Percentiles rank a stretch among this genome's conserved stretches.
phyloP scores from a whole-genome alignment of 805 yeast genomes.

The Sugiyamaella floridensis region DNA sequence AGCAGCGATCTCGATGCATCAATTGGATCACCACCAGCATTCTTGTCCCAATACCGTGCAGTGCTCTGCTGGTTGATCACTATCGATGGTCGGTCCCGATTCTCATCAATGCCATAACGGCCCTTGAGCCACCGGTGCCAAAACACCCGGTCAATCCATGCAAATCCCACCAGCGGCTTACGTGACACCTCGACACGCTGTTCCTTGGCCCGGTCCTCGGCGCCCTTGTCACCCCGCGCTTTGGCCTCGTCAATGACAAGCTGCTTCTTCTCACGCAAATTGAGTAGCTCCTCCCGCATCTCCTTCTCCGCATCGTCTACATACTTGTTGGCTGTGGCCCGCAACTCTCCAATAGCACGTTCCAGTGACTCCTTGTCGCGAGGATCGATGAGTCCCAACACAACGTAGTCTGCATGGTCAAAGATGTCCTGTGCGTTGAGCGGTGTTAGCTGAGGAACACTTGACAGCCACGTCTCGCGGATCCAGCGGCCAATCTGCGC shows the following conservation, averaged over 20 bases:
- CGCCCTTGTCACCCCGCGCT: constrained; percentile 27
- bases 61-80: constrained; percentile 25
- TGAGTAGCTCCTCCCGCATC: constrained; percentile 21
- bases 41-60: constrained; percentile 28
- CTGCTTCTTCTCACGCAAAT: constrained; percentile 27
- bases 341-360: constrained; percentile 24
- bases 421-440: constrained; percentile 29
- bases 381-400: constrained; percentile 28
- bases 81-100: constrained; percentile 17
- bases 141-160: constrained; percentile 32
- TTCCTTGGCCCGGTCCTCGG: constrained; percentile 25
- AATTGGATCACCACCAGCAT: constrained; percentile 20
- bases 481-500: constrained; percentile 27
- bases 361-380: constrained; percentile 21
- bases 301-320: constrained; percentile 20
- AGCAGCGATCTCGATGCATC: constrained; percentile 19
- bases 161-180: constrained; percentile 27
- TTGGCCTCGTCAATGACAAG: constrained; percentile 29
- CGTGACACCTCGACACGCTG: constrained; percentile 22
- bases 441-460: constrained; percentile 33
- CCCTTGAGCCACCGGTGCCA: constrained; percentile 31
- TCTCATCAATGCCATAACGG: constrained; percentile 24
- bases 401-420: constrained; percentile 25
- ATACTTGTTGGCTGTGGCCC: constrained; percentile 27
- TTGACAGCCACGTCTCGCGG: constrained; percentile 29